These are phyloP conservation scores for Fusarium veterinarium DNA, from an alignment of 2,329 filamentous ascomycete genomes.

Conservation along the genomic window DNA sequence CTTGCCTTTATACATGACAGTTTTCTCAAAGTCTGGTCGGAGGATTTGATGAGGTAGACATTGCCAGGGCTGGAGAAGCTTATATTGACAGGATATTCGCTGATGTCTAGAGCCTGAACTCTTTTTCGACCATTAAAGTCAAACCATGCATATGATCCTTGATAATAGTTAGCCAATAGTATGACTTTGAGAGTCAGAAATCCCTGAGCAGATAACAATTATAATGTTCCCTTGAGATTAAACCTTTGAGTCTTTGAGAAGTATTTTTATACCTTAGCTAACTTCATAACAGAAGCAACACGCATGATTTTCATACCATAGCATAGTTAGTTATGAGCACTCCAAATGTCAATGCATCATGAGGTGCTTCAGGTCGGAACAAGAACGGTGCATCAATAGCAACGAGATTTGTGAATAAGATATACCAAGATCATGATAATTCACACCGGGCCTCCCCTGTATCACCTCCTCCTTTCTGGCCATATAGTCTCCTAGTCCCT, in stretches of 20 bases:
- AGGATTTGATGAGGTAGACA: background rate
- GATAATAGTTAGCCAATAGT: background rate
- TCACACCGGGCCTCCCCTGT: background rate
- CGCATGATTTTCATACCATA: too few species aligned
- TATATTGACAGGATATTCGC: too few species aligned
- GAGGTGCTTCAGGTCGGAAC: fast-evolving
- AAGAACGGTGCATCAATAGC: background rate
- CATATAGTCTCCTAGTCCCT: background rate
- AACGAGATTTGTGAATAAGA: fast-evolving
- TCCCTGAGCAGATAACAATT: fast-evolving
- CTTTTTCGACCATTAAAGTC: background rate
- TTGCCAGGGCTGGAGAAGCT: background rate
- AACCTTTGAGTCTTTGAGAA: too few species aligned
- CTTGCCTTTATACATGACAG: too few species aligned
- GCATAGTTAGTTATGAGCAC: too few species aligned
- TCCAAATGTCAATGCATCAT: too few species aligned
- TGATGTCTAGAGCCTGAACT: background rate
- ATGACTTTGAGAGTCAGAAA: background rate
- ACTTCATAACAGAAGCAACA: background rate
- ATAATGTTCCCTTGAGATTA: background rate
- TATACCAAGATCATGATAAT: background rate
- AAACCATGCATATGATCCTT: background rate
- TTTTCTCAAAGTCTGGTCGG: too few species aligned
- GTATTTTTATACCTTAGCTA: background rate
- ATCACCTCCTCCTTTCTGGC: background rate